Base-by-base conservation (phyloP, 1,284 basidiomycete species). In the Inonotus obliquus region DNA sequence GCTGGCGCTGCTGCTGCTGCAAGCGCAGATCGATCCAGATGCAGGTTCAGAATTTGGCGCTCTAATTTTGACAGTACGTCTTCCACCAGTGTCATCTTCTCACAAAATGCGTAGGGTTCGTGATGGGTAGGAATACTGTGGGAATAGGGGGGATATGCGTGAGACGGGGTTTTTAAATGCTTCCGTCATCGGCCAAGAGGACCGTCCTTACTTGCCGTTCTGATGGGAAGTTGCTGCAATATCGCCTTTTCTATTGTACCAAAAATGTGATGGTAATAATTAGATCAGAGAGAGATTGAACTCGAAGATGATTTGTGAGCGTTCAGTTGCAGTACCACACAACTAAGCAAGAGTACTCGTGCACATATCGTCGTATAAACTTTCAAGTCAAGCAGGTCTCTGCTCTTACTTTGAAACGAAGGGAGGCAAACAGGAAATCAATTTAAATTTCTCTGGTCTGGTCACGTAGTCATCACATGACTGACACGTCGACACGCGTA, bases 401-500 rank as follows among this genome's bases (percentile, higher is more conserved):
- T n/a, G n/a, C n/a, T 32, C 32, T 32, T 32, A 9, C 32, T 32
- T 32, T n/a, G n/a, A n/a, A n/a, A n/a, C n/a, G n/a, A 17, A 39
- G 38, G 38, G 38, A 39, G 38, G 11, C 10, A 39, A 39, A 17
- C 17, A 39, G 10, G 1, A 11, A 39, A 39, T 39, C 41, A 44
- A 44, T 44, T 32, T 32, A 44, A 13, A n/a, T 44, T 44, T 44
- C 17, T 44, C 17, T 32, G 4, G 4, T 32, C 32, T 9, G 32
- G 13, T 21, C 23, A n/a, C 52, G 51, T 29, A 45, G 32, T 59
- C 39, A 38, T 37, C 52, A 60, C 49, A 39, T 52, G 39, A 60
- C 52, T 27, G 52, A 48, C 41, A 60, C 59, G 49, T 54, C 11
- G 39, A 59, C 49, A 23, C 38, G 39, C 47, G 51, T 48, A 11